Base-by-base conservation (phyloP, 2,329 filamentous ascomycete species). In the Endocalyx cinctus region DNA sequence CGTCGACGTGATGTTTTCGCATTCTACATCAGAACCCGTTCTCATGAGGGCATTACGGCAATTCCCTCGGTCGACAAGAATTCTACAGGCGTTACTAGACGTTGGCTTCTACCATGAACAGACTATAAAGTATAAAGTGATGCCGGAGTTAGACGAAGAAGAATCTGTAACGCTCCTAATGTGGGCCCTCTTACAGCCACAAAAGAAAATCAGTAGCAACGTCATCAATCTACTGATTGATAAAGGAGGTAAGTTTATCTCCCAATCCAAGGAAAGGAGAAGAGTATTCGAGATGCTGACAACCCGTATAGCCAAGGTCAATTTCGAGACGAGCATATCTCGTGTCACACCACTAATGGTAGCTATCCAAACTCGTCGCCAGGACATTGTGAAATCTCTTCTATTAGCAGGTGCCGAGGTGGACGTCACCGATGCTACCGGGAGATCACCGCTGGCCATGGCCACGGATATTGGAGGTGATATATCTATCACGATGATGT, bases 181-280 rank as follows among this genome's bases (percentile, higher is more conserved):
- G 31, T 84, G 79, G 79, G 69, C 75, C 0, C 62, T 84, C 32
- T 58, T 74, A 6, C 77, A 82, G 41, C 74, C 75, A 0, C 74
- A 80, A 42, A 82, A 82, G 52, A 70, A 69, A 39, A 66, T 82
- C 31, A 79, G 75, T 52, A 75, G 71, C 20, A 53, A 62, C 5
- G 58, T 82, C 27, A 72, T 84, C 35, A 63, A 72, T 41, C 54
- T 76, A 29, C 59, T 84, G 14, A 57, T 84, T n/a, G 58, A 64
- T 47, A 47, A 46, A 23, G 64, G 64, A 34, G 52, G 57, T 60
- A 46, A 42, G 46, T 36, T 38, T 20, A 12, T 23, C 14, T 35
- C n/a, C n/a, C n/a, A n/a, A 33, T 27, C 14, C 10, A 17, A n/a
- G n/a, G 15, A 11, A 22, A 30, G 29, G 5, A 10, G 8, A 8